A percentile compares a stretch with the other conserved stretches of the same genome.
Evolutionary conservation across 352 stramenopile genomes (phyloP).

Genomic region (Bremia lactucae): DNA sequence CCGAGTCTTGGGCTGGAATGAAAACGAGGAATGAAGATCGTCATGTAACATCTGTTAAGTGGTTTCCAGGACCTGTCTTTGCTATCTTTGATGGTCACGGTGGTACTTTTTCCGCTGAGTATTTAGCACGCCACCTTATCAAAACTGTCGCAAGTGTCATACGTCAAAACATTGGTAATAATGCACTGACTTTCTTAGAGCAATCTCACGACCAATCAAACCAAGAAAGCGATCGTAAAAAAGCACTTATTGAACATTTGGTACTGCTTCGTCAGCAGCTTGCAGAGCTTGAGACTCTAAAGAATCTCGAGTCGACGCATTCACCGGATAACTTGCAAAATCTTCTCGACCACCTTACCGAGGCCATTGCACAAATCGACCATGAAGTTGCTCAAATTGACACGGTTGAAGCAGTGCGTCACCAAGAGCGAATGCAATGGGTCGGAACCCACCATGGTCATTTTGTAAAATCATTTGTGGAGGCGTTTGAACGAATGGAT

Average conservation of each 20-base stretch:
- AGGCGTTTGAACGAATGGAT: conserved; percentile 36
- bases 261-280: conserved; percentile 22
- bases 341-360: conserved; percentile 18
- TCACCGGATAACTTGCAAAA: conserved; percentile 4
- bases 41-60: conserved; percentile 12
- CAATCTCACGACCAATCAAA: conserved; percentile 8
- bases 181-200: conserved; percentile 11
- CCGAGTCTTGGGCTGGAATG: conserved; percentile 40
- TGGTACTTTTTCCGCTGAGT: conserved; percentile 38
- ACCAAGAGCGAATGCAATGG: conserved; percentile 17
- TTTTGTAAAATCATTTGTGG: conserved; percentile 24
- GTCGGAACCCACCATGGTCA: conserved; percentile 12
- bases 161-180: conserved; percentile 19
- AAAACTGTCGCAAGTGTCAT: conserved; percentile 22
- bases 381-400: conserved; percentile 23
- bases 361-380: conserved; percentile 19
- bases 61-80: conserved; percentile 42
- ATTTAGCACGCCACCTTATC: conserved; percentile 32
- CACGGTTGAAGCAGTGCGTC: conserved; percentile 18
- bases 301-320: neutral
- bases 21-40: conserved; percentile 59
- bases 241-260: conserved; percentile 23
- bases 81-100: conserved; percentile 54
- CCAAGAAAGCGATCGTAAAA: conserved; percentile 16
- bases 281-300: conserved; percentile 12